Evolutionary conservation across 2,329 filamentous ascomycete genomes (phyloP).

Genomic region (Fusarium tricinctum): DNA sequence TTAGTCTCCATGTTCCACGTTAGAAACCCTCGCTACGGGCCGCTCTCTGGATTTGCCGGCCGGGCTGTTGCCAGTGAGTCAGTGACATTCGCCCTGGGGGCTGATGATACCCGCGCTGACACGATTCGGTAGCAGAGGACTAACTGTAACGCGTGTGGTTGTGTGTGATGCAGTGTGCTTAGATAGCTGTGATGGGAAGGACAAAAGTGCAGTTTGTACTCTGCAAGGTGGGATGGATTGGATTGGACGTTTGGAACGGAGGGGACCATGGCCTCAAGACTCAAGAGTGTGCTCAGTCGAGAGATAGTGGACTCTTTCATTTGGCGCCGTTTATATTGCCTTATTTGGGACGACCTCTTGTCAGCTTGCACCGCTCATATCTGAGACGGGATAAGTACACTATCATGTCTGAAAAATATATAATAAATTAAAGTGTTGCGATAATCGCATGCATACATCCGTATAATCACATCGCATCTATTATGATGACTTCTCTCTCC

Average conservation of each 20-base stretch:
- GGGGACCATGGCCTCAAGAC: constrained; percentile 12
- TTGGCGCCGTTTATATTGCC: constrained; percentile 7
- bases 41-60: constrained; percentile 9
- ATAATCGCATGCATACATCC: constrained; percentile 1
- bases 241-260: background rate
- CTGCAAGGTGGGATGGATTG: background rate
- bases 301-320: constrained; percentile 18
- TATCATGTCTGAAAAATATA: constrained; percentile 3
- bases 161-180: background rate
- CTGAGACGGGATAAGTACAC: background rate
- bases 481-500: constrained; percentile 7
- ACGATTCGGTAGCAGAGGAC: background rate
- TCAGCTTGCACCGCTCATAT: background rate
- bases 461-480: constrained; percentile 5
- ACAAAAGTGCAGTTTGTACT: background rate
- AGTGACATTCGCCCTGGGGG: constrained; percentile 7
- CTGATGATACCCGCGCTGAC: background rate
- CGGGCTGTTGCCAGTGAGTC: background rate
- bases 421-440: background rate
- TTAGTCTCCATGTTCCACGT: constrained; percentile 3
- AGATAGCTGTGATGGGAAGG: constrained; percentile 7
- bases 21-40: constrained; percentile 17
- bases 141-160: background rate
- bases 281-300: constrained; percentile 9
- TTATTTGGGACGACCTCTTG: background rate